Evolutionary conservation across 2,329 filamentous ascomycete species (phyloP).

Genomic region (Penicillium griseofulvum): DNA sequence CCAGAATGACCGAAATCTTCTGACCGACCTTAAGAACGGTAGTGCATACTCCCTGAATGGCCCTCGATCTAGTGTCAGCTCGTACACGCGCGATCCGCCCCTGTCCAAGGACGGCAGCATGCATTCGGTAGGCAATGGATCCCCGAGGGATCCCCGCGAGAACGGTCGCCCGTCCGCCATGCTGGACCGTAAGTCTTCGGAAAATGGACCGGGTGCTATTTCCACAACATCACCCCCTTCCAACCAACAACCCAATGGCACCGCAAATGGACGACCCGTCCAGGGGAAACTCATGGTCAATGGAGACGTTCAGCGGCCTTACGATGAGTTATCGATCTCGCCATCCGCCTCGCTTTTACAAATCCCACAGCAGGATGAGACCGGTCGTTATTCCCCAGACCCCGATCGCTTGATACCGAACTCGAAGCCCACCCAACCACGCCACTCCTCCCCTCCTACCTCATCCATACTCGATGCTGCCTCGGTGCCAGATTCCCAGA

Average conservation of each 20-base stretch:
- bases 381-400: slow-evolving; percentile 32
- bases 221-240: slow-evolving; percentile 25
- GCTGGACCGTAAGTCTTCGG: slow-evolving; percentile 31
- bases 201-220: slow-evolving; percentile 27
- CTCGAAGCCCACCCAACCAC: slow-evolving; percentile 29
- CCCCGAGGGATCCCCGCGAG: slow-evolving; percentile 34
- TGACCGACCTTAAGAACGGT: slow-evolving; percentile 47
- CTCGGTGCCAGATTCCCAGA: slow-evolving; percentile 54
- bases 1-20: slow-evolving; percentile 40
- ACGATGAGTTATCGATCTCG: slow-evolving; percentile 31
- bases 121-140: slow-evolving; percentile 47
- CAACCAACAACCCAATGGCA: slow-evolving; percentile 31
- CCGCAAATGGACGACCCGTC: slow-evolving; percentile 20
- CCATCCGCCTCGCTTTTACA: slow-evolving; percentile 34
- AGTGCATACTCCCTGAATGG: slow-evolving; percentile 62
- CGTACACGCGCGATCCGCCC: slow-evolving; percentile 42
- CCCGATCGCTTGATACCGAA: slow-evolving; percentile 30
- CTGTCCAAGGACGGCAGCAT: slow-evolving; percentile 46
- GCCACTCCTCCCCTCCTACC: slow-evolving; percentile 49
- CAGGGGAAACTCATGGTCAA: slow-evolving; percentile 34
- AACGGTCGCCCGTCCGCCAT: slow-evolving; percentile 28
- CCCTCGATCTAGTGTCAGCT: slow-evolving; percentile 49
- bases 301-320: slow-evolving; percentile 31
- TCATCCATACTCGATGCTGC: slow-evolving; percentile 56
- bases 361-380: slow-evolving; percentile 34